Conservation (phyloP, 305 asterid genomes). For the Fraxinus latifolia region DNA sequence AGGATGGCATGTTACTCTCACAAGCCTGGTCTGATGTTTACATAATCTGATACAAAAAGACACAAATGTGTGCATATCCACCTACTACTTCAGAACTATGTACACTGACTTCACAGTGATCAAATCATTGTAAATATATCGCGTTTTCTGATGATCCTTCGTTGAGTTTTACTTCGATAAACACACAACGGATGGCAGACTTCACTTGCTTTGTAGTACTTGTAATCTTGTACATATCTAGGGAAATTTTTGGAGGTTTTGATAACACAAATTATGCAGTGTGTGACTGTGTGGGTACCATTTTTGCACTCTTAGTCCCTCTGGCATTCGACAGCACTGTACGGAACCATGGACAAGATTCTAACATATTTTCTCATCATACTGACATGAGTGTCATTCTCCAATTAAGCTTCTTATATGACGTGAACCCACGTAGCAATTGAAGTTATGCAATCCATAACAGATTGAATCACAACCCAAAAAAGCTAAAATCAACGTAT, state of each 20-base stretch:
- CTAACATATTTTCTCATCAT: neutral
- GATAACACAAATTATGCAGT: neutral
- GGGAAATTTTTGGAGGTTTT: neutral
- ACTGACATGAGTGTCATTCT: neutral
- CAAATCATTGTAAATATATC: conserved; percentile 34
- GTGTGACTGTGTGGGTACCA: neutral
- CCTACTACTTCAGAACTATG: conserved; percentile 8
- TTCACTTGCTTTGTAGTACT: neutral
- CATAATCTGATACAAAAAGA: conserved; percentile 3
- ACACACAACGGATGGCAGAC: neutral
- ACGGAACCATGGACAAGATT: neutral
- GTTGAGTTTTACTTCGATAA: conserved; percentile 7
- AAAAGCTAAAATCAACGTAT: too few relatives aligned
- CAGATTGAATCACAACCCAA: too few relatives aligned
- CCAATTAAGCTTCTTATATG: neutral
- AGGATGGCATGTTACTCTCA: neutral
- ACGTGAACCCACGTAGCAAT: too few relatives aligned
- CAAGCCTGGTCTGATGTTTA: neutral
- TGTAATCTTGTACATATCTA: neutral
- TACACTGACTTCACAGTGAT: conserved; percentile 25
- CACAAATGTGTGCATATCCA: neutral
- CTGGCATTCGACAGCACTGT: neutral
- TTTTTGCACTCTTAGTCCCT: neutral
- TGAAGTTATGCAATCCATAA: too few relatives aligned
- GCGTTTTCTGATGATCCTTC: conserved; percentile 27